phyloP scores from a whole-genome alignment of 2,329 filamentous ascomycete genomes.

The Capronia americana region DNA sequence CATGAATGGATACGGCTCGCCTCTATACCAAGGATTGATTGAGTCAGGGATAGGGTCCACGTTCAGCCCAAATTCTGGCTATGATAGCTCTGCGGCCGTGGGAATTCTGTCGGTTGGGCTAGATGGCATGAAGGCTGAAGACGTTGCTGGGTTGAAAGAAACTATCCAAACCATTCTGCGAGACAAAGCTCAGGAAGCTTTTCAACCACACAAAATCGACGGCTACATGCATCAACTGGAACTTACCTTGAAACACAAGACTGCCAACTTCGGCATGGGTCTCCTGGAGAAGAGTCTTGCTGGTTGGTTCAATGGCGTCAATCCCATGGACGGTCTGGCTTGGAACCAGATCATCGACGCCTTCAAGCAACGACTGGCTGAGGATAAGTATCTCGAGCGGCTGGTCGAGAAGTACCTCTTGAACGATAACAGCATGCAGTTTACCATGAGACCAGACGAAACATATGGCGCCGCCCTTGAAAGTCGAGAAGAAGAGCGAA shows the following conservation, averaged over 20 bases:
- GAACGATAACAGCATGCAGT: constrained; percentile 84
- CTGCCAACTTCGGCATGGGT: constrained; percentile 89
- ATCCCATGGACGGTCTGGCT: constrained; percentile 87
- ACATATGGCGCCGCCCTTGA: constrained; percentile 76
- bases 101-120: constrained; percentile 90
- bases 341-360: constrained; percentile 88
- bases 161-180: constrained; percentile 75
- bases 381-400: constrained; percentile 79
- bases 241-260: constrained; percentile 93
- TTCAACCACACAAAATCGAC: constrained; percentile 88
- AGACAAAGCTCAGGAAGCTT: constrained; percentile 75
- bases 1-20: constrained; percentile 94
- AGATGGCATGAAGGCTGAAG: constrained; percentile 82
- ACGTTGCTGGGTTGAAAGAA: constrained; percentile 77
- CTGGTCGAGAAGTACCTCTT: constrained; percentile 89
- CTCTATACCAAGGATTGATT: constrained; percentile 85
- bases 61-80: constrained; percentile 93
- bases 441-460: constrained; percentile 89
- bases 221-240: constrained; percentile 94
- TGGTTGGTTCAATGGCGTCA: constrained; percentile 93
- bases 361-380: constrained; percentile 75
- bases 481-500: constrained; percentile 76
- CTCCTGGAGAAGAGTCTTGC: constrained; percentile 87
- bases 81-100: constrained; percentile 76
- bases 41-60: constrained; percentile 90